These are phyloP conservation scores for Leptomonas seymouri DNA, from an alignment of 208 protist species.

Conservation along the genomic window DNA sequence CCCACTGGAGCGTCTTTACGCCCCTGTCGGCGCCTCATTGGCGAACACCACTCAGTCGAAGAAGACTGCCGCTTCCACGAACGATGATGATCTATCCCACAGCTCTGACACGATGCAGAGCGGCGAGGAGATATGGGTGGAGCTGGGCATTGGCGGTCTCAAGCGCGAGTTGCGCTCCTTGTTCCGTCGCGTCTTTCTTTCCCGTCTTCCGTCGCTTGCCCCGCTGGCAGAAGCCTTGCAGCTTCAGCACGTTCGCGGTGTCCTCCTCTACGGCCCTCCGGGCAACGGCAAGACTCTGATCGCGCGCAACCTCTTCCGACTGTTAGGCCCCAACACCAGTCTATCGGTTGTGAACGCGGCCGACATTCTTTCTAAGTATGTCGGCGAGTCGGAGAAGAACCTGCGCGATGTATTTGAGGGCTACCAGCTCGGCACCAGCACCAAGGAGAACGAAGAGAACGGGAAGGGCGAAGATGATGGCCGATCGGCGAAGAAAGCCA, in stretches of 20 bases:
- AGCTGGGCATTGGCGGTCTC: slow-evolving; percentile 96
- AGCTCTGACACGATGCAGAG: background rate
- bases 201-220: slow-evolving; percentile 89
- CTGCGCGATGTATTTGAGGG: slow-evolving; percentile 98
- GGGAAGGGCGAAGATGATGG: slow-evolving; percentile 17
- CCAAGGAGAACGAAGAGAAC: slow-evolving; percentile 37
- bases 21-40: background rate
- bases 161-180: slow-evolving; percentile 95
- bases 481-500: background rate
- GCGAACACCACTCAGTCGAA: background rate
- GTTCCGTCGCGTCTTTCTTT: slow-evolving; percentile 99
- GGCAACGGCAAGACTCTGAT: slow-evolving; percentile 99
- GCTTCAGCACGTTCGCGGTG: slow-evolving; percentile 97
- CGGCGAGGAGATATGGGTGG: slow-evolving; percentile 49
- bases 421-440: slow-evolving; percentile 78
- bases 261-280: slow-evolving; percentile 99
- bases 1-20: slow-evolving; percentile 63
- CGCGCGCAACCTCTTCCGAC: slow-evolving; percentile 97
- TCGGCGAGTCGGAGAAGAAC: slow-evolving; percentile 99
- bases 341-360: slow-evolving; percentile 95
- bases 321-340: slow-evolving; percentile 91
- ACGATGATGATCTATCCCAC: slow-evolving; percentile 15
- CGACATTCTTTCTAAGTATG: slow-evolving; percentile 99
- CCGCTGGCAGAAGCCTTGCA: slow-evolving; percentile 82
- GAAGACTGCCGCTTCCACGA: background rate